phyloP scores from a whole-genome alignment of 345 rosid genomes.

The Eucalyptus sideroxylon region DNA sequence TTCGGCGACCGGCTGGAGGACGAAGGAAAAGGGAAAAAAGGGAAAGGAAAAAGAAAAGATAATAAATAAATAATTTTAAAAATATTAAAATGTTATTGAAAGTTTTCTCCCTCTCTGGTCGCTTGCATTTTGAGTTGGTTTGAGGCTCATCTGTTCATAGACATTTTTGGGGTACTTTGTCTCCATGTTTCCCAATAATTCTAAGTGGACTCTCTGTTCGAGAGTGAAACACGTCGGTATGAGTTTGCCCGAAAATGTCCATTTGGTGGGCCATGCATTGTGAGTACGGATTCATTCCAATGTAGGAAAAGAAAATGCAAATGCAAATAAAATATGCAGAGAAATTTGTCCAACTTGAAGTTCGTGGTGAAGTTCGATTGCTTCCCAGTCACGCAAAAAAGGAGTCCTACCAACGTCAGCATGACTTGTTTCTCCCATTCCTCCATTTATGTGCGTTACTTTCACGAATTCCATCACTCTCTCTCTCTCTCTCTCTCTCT shows the following conservation, averaged over 20 bases:
- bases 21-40: no score
- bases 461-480: neutral
- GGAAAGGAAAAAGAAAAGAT: no score
- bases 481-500: no score
- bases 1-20: fast-evolving
- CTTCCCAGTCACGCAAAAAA: neutral
- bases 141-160: neutral
- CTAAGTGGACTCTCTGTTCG: neutral
- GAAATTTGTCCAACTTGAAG: neutral
- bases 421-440: slow-evolving; percentile 12
- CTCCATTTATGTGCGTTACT: slow-evolving; percentile 13
- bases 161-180: neutral
- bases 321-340: neutral
- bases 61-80: no score
- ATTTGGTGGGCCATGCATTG: neutral
- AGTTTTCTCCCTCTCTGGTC: neutral
- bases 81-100: no score
- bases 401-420: neutral
- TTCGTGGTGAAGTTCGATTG: neutral
- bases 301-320: neutral
- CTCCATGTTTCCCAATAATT: neutral
- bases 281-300: neutral
- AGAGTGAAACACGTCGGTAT: neutral
- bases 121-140: neutral
- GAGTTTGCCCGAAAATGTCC: neutral